A percentile compares a stretch with the other conserved stretches of the same genome.
These are phyloP conservation scores for Graphilbum sp. DNA, from an alignment of 2,329 filamentous ascomycete genomes.

Conservation along the genomic window DNA sequence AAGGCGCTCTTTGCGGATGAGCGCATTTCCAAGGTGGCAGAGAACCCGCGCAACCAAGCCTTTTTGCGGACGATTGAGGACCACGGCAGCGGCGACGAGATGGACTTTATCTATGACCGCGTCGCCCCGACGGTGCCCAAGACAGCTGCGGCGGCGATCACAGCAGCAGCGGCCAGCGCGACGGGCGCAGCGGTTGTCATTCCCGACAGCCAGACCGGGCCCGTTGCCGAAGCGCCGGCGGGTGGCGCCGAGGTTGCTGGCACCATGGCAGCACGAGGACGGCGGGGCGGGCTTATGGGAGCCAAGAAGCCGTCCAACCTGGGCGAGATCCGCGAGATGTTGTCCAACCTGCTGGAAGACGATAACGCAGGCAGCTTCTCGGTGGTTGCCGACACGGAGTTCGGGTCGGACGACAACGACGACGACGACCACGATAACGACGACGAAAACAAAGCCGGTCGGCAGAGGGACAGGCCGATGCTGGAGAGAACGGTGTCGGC, in stretches of 20 bases:
- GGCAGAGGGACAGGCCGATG: slow-evolving; percentile 12
- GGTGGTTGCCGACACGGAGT: slow-evolving; percentile 25
- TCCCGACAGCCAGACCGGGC: slow-evolving; percentile 8
- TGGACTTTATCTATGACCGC: slow-evolving; percentile 46
- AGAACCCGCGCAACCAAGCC: slow-evolving; percentile 75
- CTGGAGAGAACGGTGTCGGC: slow-evolving; percentile 2
- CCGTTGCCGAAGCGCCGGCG: neutral
- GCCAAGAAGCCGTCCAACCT: slow-evolving; percentile 56
- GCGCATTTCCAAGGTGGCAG: slow-evolving; percentile 75
- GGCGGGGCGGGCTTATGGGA: slow-evolving; percentile 29
- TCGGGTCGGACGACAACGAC: slow-evolving; percentile 32
- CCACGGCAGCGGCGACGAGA: slow-evolving; percentile 55
- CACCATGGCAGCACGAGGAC: slow-evolving; percentile 35
- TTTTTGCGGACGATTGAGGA: slow-evolving; percentile 88
- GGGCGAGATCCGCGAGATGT: slow-evolving; percentile 64
- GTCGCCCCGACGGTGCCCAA: slow-evolving; percentile 16
- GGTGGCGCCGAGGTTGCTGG: neutral
- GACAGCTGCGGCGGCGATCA: slow-evolving; percentile 15
- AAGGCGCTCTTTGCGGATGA: slow-evolving; percentile 79
- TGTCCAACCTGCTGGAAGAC: slow-evolving; percentile 71
- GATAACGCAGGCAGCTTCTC: slow-evolving; percentile 24
- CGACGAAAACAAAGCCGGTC: too few species aligned
- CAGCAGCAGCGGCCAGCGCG: slow-evolving; percentile 18
- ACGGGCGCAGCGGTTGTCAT: neutral
- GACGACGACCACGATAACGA: slow-evolving; percentile 11